A percentile compares a stretch with the other conserved stretches of the same genome.
phyloP scores from a whole-genome alignment of 345 rosid genomes.

The Eucalyptus erythrocorys region DNA sequence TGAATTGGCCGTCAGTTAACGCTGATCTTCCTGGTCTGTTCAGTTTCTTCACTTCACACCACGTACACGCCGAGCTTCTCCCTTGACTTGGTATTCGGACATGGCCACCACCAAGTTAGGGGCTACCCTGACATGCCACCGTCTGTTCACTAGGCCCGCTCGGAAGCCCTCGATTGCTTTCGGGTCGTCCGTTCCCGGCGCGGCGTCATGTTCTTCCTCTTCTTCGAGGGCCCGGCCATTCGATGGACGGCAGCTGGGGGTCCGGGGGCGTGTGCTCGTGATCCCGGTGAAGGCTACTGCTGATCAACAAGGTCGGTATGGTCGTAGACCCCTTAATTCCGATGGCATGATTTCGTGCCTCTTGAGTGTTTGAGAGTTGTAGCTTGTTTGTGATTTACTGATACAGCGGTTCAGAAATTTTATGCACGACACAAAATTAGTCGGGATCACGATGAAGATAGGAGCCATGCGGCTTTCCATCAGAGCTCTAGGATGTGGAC shows the following conservation, averaged over 20 bases:
- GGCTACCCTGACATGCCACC: slow-evolving; percentile 44
- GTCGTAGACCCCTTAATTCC: neutral
- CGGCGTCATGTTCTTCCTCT: neutral
- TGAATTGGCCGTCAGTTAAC: neutral
- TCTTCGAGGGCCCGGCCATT: slow-evolving; percentile 19
- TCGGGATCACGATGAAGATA: neutral
- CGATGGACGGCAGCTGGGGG: slow-evolving; percentile 13
- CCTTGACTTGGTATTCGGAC: neutral
- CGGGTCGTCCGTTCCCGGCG: neutral
- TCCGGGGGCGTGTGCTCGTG: slow-evolving; percentile 25
- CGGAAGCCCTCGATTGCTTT: slow-evolving; percentile 25
- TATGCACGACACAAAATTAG: neutral
- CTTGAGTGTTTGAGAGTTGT: neutral
- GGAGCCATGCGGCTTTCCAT: neutral
- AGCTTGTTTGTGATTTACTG: neutral
- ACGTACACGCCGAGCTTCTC: neutral
- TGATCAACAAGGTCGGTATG: slow-evolving; percentile 51
- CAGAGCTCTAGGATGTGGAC: neutral
- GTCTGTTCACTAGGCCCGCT: slow-evolving; percentile 29
- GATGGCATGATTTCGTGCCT: neutral
- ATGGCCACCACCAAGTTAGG: slow-evolving; percentile 44
- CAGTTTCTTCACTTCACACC: neutral
- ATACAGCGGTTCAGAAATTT: neutral
- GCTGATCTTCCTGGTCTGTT: neutral
- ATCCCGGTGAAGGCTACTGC: slow-evolving; percentile 64